These are phyloP conservation scores for Exophiala mesophila DNA, from an alignment of 2,329 filamentous ascomycete genomes.

Conservation along the genomic window DNA sequence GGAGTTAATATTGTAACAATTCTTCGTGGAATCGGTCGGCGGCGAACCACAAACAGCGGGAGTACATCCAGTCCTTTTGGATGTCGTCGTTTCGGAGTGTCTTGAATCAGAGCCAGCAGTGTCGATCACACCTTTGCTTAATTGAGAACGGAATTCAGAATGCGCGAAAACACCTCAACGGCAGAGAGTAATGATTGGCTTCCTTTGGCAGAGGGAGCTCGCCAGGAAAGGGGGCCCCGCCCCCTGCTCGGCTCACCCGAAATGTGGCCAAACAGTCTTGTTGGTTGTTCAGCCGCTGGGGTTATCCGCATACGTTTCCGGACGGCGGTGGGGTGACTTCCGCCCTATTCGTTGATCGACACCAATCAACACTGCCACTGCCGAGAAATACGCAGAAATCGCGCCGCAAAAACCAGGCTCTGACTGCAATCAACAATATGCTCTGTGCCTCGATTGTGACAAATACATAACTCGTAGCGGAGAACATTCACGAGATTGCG, in stretches of 20 bases:
- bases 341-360: neutral
- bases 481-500: conserved; percentile 1
- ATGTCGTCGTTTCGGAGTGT: conserved; percentile 7
- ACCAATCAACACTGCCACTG: neutral
- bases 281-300: conserved; percentile 6
- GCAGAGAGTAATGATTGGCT: conserved; percentile 8
- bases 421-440: conserved; percentile 1
- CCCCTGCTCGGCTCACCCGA: conserved; percentile 5
- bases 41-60: conserved; percentile 6
- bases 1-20: conserved; percentile 4
- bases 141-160: conserved; percentile 5
- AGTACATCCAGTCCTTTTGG: conserved; percentile 6
- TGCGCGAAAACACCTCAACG: conserved; percentile 6
- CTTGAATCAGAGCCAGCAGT: conserved; percentile 5
- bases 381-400: conserved; percentile 3
- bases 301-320: conserved; percentile 3
- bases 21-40: conserved; percentile 7
- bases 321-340: conserved; percentile 2
- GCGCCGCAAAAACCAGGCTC: neutral
- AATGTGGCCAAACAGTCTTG: conserved; percentile 4
- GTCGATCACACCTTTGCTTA: conserved; percentile 2
- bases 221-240: conserved; percentile 3
- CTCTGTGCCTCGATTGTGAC: neutral
- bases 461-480: too few relatives aligned
- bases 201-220: conserved; percentile 4